A percentile compares a stretch with the other conserved stretches of the same genome.
phyloP scores from a whole-genome alignment of 2,329 filamentous ascomycete species.

The Sphaerulina musiva region DNA sequence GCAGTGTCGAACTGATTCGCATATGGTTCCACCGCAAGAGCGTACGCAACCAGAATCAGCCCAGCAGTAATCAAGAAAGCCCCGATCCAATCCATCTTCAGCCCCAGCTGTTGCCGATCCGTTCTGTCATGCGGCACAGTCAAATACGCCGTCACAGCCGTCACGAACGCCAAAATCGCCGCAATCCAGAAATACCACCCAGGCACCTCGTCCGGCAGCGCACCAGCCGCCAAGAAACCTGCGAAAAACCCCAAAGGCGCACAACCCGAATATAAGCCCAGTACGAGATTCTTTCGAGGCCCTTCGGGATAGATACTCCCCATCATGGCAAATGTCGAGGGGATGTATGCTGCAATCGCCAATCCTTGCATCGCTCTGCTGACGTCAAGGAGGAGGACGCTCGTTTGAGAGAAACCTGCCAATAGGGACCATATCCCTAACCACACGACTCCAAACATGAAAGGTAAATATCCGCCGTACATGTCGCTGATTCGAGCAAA shows the following conservation, averaged over 20 bases:
- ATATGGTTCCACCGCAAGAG: constrained; percentile 32
- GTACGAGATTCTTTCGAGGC: constrained; percentile 31
- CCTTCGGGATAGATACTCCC: constrained; percentile 31
- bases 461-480: constrained; percentile 33
- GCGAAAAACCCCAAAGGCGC: constrained; percentile 35
- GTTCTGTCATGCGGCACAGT: constrained; percentile 31
- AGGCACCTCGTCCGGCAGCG: constrained; percentile 23
- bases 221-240: constrained; percentile 32
- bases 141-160: constrained; percentile 29
- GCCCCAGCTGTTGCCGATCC: constrained; percentile 27
- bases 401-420: constrained; percentile 28
- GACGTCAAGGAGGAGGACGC: constrained; percentile 30
- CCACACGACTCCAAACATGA: constrained; percentile 34
- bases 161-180: constrained; percentile 25
- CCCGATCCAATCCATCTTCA: constrained; percentile 36
- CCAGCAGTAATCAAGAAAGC: constrained; percentile 32
- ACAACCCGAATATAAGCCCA: constrained; percentile 34
- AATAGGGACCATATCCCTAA: constrained; percentile 33
- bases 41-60: constrained; percentile 33
- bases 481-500: constrained; percentile 34
- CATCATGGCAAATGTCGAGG: constrained; percentile 33
- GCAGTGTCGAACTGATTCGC: constrained; percentile 15
- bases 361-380: constrained; percentile 35
- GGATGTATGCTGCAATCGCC: constrained; percentile 34
- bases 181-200: constrained; percentile 35